These are phyloP conservation scores for Shiraia bambusicola DNA, from an alignment of 2,329 filamentous ascomycete genomes.

Conservation along the genomic window DNA sequence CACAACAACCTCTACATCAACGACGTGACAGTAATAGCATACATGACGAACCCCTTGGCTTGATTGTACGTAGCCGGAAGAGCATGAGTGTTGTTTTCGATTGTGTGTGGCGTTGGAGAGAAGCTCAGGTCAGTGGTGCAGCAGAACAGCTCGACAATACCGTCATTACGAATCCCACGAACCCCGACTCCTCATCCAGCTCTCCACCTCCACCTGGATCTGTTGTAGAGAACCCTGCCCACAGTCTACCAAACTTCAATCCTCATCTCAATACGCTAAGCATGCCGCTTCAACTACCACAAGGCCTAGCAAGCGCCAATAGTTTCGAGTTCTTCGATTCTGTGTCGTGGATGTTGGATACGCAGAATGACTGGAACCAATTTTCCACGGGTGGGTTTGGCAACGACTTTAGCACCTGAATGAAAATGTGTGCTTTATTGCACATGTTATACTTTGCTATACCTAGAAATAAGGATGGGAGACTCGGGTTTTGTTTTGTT, in stretches of 20 bases:
- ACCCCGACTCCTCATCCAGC: slow-evolving; percentile 71
- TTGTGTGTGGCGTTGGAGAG: slow-evolving; percentile 82
- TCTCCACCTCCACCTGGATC: slow-evolving; percentile 58
- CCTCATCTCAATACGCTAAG: slow-evolving; percentile 42
- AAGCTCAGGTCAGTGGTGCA: slow-evolving; percentile 57
- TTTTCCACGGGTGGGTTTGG: slow-evolving; percentile 32
- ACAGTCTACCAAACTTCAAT: slow-evolving; percentile 40
- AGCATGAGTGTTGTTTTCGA: slow-evolving; percentile 86
- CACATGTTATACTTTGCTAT: not conserved
- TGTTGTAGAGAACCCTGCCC: slow-evolving; percentile 35
- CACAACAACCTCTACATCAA: slow-evolving; percentile 21
- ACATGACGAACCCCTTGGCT: slow-evolving; percentile 70
- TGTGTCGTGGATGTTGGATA: slow-evolving; percentile 90
- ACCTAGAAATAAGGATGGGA: too few species aligned
- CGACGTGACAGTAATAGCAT: slow-evolving; percentile 32
- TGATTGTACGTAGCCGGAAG: slow-evolving; percentile 80
- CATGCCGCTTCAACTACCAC: slow-evolving; percentile 63
- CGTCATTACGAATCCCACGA: slow-evolving; percentile 83
- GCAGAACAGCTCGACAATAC: slow-evolving; percentile 57
- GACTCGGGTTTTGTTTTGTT: too few species aligned
- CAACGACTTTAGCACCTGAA: slow-evolving; percentile 35
- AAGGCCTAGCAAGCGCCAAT: slow-evolving; percentile 47
- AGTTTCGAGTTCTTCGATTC: slow-evolving; percentile 78
- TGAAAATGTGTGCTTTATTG: not conserved
- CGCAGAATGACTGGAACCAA: slow-evolving; percentile 51